Evolutionary conservation across 805 yeast species (phyloP).

Genomic region (Kodamaea lidongshanica): DNA sequence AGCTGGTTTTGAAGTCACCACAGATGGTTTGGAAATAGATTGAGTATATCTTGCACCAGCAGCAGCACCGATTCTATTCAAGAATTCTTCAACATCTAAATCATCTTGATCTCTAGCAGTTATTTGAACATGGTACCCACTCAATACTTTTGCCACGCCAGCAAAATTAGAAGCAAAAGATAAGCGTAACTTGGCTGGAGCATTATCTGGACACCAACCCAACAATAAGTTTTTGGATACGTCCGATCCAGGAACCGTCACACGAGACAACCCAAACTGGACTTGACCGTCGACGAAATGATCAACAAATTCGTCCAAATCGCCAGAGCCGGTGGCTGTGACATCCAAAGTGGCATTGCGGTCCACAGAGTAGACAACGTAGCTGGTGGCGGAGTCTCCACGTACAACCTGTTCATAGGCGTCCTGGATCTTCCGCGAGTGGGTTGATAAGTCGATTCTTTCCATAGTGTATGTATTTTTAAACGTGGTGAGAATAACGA

Average conservation of each 20-base stretch:
- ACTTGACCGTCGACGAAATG: conserved; percentile 82
- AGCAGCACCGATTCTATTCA: conserved; percentile 76
- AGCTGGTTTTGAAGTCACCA: conserved; percentile 8
- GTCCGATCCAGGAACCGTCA: conserved; percentile 86
- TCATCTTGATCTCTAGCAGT: conserved; percentile 95
- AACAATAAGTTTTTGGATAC: conserved; percentile 76
- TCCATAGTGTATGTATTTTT: conserved; percentile 35
- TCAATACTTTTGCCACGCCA: conserved; percentile 60
- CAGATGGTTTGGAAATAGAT: conserved; percentile 9
- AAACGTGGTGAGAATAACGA: neutral
- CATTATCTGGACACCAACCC: conserved; percentile 98
- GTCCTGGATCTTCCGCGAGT: conserved; percentile 68
- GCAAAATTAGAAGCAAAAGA: conserved; percentile 75
- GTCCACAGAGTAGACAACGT: conserved; percentile 79
- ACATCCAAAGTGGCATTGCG: conserved; percentile 45
- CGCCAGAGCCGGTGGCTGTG: conserved; percentile 51
- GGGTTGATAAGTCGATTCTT: conserved; percentile 54
- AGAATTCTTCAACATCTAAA: conserved; percentile 68
- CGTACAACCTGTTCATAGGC: conserved; percentile 74
- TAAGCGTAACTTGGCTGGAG: conserved; percentile 70
- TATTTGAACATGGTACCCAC: conserved; percentile 90
- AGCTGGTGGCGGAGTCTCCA: conserved; percentile 63
- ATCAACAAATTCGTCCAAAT: conserved; percentile 69
- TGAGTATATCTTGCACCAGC: conserved; percentile 92
- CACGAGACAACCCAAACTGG: conserved; percentile 85